phyloP scores from a whole-genome alignment of 192 early-diverging fungal genomes.

The Neocallimastix lanati region DNA sequence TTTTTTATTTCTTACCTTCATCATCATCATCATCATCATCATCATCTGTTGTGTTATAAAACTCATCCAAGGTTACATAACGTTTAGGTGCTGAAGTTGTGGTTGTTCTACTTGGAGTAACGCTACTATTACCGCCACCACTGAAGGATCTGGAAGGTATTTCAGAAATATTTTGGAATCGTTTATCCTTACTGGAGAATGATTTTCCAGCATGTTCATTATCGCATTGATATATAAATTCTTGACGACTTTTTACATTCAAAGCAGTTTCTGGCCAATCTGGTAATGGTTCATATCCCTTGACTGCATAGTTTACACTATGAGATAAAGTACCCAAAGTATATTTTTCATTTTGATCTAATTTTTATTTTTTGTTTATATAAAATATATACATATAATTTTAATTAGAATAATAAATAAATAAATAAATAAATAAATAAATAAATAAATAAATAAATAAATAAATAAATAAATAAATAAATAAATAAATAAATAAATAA shows the following conservation, averaged over 20 bases:
- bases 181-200: neutral
- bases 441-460: too few species aligned
- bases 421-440: too few species aligned
- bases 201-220: too few species aligned
- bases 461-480: too few species aligned
- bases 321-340: conserved; percentile 23
- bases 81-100: neutral
- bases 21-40: neutral
- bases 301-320: conserved; percentile 10
- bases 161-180: neutral
- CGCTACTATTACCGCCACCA: neutral
- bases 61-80: neutral
- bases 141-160: neutral
- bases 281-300: conserved; percentile 59
- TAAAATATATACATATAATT: too few species aligned
- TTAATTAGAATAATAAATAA: too few species aligned
- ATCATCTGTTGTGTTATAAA: neutral
- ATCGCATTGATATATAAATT: too few species aligned
- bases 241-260: neutral
- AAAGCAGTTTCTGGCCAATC: conserved; percentile 39
- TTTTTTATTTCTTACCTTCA: too few species aligned
- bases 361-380: too few species aligned
- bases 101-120: neutral
- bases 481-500: too few species aligned
- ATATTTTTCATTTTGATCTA: conserved; percentile 9